Evolutionary conservation across 106 monocot species (phyloP).

Genomic region (Amphibolis antarctica): DNA sequence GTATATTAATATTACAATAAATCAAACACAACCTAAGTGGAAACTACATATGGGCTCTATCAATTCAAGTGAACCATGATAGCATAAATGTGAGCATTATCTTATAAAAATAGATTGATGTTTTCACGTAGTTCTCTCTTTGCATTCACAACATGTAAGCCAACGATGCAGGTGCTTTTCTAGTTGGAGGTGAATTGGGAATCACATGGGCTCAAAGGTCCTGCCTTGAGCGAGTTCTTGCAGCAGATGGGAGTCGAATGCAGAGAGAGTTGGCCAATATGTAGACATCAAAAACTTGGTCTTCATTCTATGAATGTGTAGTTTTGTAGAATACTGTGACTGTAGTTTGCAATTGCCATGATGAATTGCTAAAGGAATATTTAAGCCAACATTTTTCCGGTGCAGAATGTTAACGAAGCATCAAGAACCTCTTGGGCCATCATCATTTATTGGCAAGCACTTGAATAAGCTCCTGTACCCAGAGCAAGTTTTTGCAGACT

Average conservation of each 20-base stretch:
- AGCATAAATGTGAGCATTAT: background rate
- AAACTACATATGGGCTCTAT: too few species aligned
- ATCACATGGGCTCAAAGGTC: conserved; percentile 22
- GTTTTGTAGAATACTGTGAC: background rate
- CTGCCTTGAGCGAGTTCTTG: conserved; percentile 34
- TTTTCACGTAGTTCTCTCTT: background rate
- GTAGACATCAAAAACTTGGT: conserved; percentile 18
- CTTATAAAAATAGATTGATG: background rate
- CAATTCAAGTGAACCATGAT: background rate
- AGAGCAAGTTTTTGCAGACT: conserved; percentile 34
- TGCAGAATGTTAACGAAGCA: conserved; percentile 34
- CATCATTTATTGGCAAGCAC: conserved; percentile 22
- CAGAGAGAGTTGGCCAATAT: conserved; percentile 53
- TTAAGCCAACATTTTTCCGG: background rate
- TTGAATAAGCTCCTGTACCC: conserved; percentile 36
- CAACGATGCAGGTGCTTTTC: conserved; percentile 21
- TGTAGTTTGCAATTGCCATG: background rate
- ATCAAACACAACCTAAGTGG: too few species aligned
- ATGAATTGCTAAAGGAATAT: background rate
- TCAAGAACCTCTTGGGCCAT: conserved; percentile 1
- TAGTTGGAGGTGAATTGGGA: conserved; percentile 22
- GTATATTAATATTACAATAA: too few species aligned
- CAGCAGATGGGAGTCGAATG: conserved; percentile 41
- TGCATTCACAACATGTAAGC: background rate
- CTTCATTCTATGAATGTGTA: background rate